phyloP scores from a whole-genome alignment of 2,329 filamentous ascomycete genomes.

The Xylariaceae sp. region DNA sequence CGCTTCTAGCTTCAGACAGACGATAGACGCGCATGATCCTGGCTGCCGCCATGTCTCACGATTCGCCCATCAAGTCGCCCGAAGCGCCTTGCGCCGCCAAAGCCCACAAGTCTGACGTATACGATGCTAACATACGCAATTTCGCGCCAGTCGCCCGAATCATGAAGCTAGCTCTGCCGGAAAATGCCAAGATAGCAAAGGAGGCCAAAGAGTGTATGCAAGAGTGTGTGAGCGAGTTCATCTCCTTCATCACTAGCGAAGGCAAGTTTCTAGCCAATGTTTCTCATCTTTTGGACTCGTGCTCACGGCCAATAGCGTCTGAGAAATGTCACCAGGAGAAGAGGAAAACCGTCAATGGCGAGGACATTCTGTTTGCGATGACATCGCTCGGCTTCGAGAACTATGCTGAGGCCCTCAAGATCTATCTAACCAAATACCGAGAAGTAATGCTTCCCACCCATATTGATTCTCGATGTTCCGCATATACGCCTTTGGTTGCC shows the following conservation, averaged over 20 bases:
- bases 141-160: conserved; percentile 96
- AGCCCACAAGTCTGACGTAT: conserved; percentile 48
- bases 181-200: conserved; percentile 98
- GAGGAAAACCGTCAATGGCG: conserved; percentile 97
- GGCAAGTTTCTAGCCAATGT: conserved; percentile 53
- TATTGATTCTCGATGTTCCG: conserved; percentile 5
- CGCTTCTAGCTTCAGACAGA: conserved; percentile 40
- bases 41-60: conserved; percentile 52
- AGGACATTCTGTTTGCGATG: conserved; percentile 98
- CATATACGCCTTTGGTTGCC: conserved; percentile 2
- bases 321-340: conserved; percentile 99
- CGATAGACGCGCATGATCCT: conserved; percentile 35
- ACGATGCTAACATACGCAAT: conserved; percentile 91
- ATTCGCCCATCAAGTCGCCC: conserved; percentile 50
- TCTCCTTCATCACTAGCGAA: conserved; percentile 99
- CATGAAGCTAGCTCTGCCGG: conserved; percentile 96
- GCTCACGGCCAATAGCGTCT: conserved; percentile 61
- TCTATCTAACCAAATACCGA: conserved; percentile 94
- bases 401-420: conserved; percentile 95
- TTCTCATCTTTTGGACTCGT: conserved; percentile 11
- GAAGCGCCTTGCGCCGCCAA: conserved; percentile 47
- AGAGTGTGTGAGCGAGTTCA: conserved; percentile 99
- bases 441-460: conserved; percentile 63
- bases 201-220: conserved; percentile 99
- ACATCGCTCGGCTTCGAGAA: conserved; percentile 98